Conservation (phyloP, 2,329 filamentous ascomycete genomes). For the Neofusicoccum sp. region DNA sequence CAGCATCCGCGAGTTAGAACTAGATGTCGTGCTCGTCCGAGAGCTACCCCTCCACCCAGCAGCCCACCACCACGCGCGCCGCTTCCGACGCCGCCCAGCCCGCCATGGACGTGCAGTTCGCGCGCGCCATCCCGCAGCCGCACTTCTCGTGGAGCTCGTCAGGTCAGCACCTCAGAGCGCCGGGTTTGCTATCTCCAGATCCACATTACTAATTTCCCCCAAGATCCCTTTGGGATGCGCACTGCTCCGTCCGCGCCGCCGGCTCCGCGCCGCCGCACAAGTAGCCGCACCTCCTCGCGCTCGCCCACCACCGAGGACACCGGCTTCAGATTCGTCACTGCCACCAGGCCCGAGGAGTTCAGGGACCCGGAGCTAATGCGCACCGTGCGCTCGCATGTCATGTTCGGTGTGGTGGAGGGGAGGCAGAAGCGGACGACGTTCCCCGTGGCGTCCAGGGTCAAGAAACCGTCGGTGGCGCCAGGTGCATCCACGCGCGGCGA, state of each 20-base stretch:
- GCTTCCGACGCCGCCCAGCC: neutral
- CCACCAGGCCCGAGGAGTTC: constrained; percentile 31
- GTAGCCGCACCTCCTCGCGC: constrained; percentile 7
- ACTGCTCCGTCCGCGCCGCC: constrained; percentile 12
- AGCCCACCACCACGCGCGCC: neutral
- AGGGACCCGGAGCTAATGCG: constrained; percentile 34
- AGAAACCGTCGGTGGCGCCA: neutral
- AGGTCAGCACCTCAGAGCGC: neutral
- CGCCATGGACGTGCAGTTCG: constrained; percentile 10
- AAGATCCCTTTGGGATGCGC: constrained; percentile 2
- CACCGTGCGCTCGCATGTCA: constrained; percentile 35
- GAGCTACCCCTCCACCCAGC: constrained; percentile 1
- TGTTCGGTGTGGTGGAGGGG: constrained; percentile 31
- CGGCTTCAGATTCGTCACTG: constrained; percentile 33
- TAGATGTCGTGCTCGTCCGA: constrained; percentile 6
- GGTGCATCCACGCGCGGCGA: neutral
- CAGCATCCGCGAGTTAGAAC: neutral
- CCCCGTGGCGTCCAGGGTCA: neutral
- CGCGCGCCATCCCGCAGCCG: neutral
- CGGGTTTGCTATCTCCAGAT: neutral
- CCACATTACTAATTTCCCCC: neutral
- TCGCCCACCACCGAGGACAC: constrained; percentile 8
- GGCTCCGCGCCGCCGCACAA: neutral
- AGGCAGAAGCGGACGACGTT: constrained; percentile 22
- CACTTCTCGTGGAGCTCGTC: constrained; percentile 5